Conservation (phyloP, 2,329 filamentous ascomycete genomes). For the Scedosporium dehoogii region DNA sequence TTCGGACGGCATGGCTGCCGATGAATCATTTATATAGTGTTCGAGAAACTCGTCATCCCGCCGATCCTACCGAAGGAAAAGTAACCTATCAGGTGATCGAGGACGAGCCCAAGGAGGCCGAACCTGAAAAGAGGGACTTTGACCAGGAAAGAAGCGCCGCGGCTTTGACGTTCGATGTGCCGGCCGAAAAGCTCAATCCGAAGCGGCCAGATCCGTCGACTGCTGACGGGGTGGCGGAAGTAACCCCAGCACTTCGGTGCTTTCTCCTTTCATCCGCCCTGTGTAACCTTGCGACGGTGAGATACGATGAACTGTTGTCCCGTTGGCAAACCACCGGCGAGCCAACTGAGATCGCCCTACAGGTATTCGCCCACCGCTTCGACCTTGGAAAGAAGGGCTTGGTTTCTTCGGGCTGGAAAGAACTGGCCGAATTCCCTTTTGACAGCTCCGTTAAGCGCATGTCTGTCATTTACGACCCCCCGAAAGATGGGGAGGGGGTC, state of each 20-base stretch:
- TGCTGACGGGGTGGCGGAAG: slow-evolving; percentile 25
- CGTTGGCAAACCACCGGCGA: slow-evolving; percentile 60
- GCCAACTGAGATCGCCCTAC: slow-evolving; percentile 67
- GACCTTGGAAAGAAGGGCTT: slow-evolving; percentile 44
- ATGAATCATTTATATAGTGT: slow-evolving; percentile 47
- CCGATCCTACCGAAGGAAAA: slow-evolving; percentile 48
- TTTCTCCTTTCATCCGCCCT: slow-evolving; percentile 50
- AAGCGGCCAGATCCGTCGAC: slow-evolving; percentile 22
- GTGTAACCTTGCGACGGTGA: slow-evolving; percentile 55
- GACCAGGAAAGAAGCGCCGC: slow-evolving; percentile 50
- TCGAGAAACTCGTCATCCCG: slow-evolving; percentile 49
- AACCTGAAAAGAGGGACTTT: slow-evolving; percentile 38
- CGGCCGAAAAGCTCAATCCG: slow-evolving; percentile 41
- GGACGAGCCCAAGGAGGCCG: slow-evolving; percentile 15
- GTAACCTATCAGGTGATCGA: slow-evolving; percentile 35
- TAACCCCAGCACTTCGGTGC: slow-evolving; percentile 39
- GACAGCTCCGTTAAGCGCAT: slow-evolving; percentile 71
- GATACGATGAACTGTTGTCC: slow-evolving; percentile 41
- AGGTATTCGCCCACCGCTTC: slow-evolving; percentile 65
- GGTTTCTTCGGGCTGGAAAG: slow-evolving; percentile 45
- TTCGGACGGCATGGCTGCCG: slow-evolving; percentile 56
- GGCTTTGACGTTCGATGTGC: slow-evolving; percentile 53
- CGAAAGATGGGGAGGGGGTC: slow-evolving; percentile 25
- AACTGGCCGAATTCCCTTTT: slow-evolving; percentile 66
- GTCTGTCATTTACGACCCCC: slow-evolving; percentile 60